Evolutionary conservation across 148 eudicot genomes (phyloP), one percentile per base, ranked within the genome.

Genomic region (Talinum fruticosum): DNA sequence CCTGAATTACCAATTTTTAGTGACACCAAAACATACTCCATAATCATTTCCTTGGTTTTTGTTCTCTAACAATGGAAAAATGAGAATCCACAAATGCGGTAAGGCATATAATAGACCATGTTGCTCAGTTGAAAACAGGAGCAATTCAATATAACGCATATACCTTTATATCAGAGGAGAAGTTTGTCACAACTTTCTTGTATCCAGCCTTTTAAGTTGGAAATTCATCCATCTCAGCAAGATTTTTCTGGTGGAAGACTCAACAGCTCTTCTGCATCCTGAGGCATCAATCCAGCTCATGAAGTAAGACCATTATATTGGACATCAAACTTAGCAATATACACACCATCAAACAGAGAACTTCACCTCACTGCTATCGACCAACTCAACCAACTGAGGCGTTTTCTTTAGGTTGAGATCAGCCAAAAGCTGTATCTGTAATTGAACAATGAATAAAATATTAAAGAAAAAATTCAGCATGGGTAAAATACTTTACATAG

Each of bases 161-260:
- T 85, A 96, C 99, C 98, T 96, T 96, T 74, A 96, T 87, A 78
- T 96, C 99, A 41, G 97, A 86, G 65, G 99, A 96, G 83, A 96
- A 96, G 77, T 96, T 96, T 67, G 97, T 88, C 82, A 93, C 87
- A 54, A 85, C 84, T 86, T 88, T 96, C 79, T 61, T 75, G 87
- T 90, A 93, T 74, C 44, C 87, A 57, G 95, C 78, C 81, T 93
- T 96, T 77, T 88, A 53, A 96, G 88, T 67, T 91, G 97, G 82
- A 91, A 96, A 82, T 96, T 96, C 99, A 96, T 96, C 99, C 99
- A 96, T 85, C 98, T 84, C 79, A 96, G 86, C 83, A 96, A 84
- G 61, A 93, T 90, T 82, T 96, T 72, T 96, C 97, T 67, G 99
- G 99, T 80, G 99, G 88, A 78, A 96, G 83, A 83, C 93, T 91